Evolutionary conservation across 495 filamentous ascomycete species (phyloP), one percentile per base, ranked within the genome.

Genomic region (Penicillium parvum): DNA sequence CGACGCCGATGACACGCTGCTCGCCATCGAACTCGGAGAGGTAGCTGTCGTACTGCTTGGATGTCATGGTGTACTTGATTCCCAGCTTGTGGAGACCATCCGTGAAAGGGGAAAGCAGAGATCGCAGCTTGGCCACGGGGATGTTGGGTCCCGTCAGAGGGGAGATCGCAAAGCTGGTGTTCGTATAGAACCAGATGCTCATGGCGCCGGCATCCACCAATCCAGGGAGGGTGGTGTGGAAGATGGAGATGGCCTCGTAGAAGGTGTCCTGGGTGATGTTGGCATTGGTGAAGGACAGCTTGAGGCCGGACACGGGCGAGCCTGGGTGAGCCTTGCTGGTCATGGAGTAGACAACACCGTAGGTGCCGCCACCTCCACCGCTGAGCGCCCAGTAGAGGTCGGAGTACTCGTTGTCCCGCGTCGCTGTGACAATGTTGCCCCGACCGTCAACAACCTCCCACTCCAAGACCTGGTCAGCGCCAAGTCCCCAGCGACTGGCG

Each of bases 311-410:
- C 7, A 45, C 51, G 2, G 14, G 41, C 5, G 41, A 59, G 40
- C 78, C 80, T 0, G 49, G 43, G 40, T 71, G 52, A 0, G 60
- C 57, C 33, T 59, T 65, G 6, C 50, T 40, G 0, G 78, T 82
- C 26, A 73, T 64, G 0, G 71, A 74, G 19, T 69, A 72, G n/a
- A 83, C 64, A 22, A 83, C 68, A 7, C 75, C 81, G 23, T 76
- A 83, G 1, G 77, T 79, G 8, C 77, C 77, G 10, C 70, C 78
- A 11, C 81, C 81, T 6, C 82, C 81, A 0, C 82, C 82, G n/a
- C 73, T 63, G 38, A 84, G 62, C 2, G 82, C 82, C 80, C 78
- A 84, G 57, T 79, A 85, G 2, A 85, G 50, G 45, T 85, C 83
- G 0, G 58, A 17, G 39, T 83, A 26, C 7, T 25, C 12, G 26